Percentiles rank a stretch among this genome's conserved stretches.
Evolutionary conservation across 805 yeast genomes (phyloP).

Genomic region (Kodamaea kakaduensis): DNA sequence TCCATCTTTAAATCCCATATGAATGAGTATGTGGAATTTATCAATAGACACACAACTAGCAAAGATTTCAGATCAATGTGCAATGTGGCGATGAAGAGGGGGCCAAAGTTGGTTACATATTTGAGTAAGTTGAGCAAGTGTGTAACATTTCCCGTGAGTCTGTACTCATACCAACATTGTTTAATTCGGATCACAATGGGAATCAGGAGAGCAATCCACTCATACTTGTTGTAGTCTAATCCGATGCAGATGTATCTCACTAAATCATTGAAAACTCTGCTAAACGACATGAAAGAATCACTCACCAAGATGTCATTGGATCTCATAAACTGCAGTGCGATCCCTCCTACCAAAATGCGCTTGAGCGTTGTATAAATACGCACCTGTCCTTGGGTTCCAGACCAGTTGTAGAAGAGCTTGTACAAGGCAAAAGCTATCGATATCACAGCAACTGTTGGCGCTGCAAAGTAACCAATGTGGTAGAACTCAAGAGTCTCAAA

Average conservation of each 20-base stretch:
- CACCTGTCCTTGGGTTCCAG: conserved; percentile 32
- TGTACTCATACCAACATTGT: conserved; percentile 76
- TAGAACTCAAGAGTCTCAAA: conserved; percentile 13
- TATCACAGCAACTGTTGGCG: conserved; percentile 1
- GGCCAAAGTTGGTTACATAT: conserved; percentile 57
- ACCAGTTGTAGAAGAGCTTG: conserved; percentile 32
- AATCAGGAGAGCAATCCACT: conserved; percentile 33
- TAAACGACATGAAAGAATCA: conserved; percentile 80
- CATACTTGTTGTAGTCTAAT: conserved; percentile 41
- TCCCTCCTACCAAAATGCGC: conserved; percentile 55
- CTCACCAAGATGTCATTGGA: conserved; percentile 79
- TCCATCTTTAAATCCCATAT: conserved; percentile 89
- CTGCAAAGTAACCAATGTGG: conserved; percentile 31
- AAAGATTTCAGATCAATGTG: conserved; percentile 12
- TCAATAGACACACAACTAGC: conserved; percentile 28
- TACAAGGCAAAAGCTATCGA: conserved; percentile 10
- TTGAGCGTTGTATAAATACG: conserved; percentile 47
- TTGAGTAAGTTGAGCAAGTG: conserved; percentile 73
- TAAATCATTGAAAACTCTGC: conserved; percentile 71
- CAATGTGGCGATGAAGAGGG: conserved; percentile 20
- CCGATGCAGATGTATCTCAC: conserved; percentile 6
- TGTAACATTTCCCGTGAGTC: conserved; percentile 42
- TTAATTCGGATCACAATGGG: conserved; percentile 76
- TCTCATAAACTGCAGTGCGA: conserved; percentile 53
- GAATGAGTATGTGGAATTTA: conserved; percentile 75